phyloP scores from a whole-genome alignment of 345 rosid species.

The Eucalyptus rudis region DNA sequence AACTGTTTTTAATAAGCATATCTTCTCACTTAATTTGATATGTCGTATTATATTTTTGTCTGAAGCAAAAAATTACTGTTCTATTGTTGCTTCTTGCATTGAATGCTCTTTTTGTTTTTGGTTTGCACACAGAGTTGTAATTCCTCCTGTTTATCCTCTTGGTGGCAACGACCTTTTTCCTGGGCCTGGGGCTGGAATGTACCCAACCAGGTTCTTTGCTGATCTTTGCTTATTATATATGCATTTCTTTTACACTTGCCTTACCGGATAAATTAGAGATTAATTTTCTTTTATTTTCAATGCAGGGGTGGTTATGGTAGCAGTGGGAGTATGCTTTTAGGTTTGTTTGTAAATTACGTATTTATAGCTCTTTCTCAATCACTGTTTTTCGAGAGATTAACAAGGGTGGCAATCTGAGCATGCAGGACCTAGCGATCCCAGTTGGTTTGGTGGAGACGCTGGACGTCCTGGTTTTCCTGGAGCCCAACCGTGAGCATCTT shows the following conservation, averaged over 20 bases:
- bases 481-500: slow-evolving; percentile 39
- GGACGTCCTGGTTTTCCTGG: slow-evolving; percentile 24
- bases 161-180: slow-evolving; percentile 50
- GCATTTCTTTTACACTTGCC: neutral
- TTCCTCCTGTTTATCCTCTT: slow-evolving; percentile 40
- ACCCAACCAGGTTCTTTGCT: slow-evolving; percentile 42
- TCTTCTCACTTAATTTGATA: neutral
- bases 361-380: neutral
- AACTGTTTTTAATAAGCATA: neutral
- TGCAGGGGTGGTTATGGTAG: slow-evolving; percentile 45
- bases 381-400: neutral
- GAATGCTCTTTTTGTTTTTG: neutral
- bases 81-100: neutral
- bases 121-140: slow-evolving; percentile 24
- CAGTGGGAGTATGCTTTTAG: slow-evolving; percentile 66
- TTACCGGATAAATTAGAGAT: neutral
- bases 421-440: slow-evolving; percentile 69
- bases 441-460: slow-evolving; percentile 39
- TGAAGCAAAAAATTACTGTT: neutral
- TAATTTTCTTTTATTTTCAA: neutral
- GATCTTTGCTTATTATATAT: neutral
- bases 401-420: slow-evolving; percentile 3
- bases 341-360: slow-evolving; percentile 13
- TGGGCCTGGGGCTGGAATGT: slow-evolving; percentile 69
- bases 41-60: neutral